These are phyloP conservation scores for Globisporangium abappressorium DNA, from an alignment of 352 stramenopile species.

Conservation along the genomic window DNA sequence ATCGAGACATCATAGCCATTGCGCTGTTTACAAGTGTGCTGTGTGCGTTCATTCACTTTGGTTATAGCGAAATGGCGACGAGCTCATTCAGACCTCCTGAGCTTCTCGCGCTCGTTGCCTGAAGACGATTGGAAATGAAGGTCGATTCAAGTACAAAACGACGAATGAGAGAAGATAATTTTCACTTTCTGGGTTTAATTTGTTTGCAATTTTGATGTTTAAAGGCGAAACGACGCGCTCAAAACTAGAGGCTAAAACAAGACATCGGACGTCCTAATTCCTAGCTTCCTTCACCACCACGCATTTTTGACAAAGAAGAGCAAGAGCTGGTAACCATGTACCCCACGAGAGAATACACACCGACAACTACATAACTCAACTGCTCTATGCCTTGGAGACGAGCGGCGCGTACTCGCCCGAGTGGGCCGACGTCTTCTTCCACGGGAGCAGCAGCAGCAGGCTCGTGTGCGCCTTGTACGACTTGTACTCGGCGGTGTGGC, in stretches of 20 bases:
- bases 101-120: not conserved
- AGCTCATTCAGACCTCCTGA: not conserved
- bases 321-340: not conserved
- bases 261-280: not conserved
- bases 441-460: conserved; percentile 37
- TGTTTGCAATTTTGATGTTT: not conserved
- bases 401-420: conserved; percentile 17
- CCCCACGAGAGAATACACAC: not conserved
- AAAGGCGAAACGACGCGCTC: not conserved
- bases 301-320: not conserved
- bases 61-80: too few relatives aligned
- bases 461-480: conserved; percentile 71
- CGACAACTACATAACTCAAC: not conserved
- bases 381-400: conserved; percentile 18
- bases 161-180: not conserved
- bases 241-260: not conserved
- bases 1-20: not conserved
- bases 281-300: not conserved
- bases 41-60: not conserved
- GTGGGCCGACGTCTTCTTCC: conserved; percentile 15
- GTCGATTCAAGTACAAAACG: not conserved
- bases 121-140: not conserved
- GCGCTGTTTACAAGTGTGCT: not conserved
- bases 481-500: conserved; percentile 51
- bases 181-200: not conserved